Conservation (phyloP, 441 rosid genomes). For the Codiaeum variegatum region DNA sequence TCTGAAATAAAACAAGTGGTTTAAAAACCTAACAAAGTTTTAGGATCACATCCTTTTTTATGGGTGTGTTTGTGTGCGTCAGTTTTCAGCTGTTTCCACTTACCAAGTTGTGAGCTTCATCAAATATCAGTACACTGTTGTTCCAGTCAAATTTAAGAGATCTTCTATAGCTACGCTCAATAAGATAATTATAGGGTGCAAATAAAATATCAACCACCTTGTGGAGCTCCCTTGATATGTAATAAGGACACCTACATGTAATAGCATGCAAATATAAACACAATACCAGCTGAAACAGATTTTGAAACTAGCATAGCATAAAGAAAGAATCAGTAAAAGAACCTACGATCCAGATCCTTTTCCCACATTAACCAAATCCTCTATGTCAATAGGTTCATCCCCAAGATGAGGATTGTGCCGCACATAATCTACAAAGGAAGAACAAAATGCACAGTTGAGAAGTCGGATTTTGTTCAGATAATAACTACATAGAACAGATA, state of each 20-base stretch:
- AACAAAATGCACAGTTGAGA: slow-evolving; percentile 7
- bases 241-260: slow-evolving; percentile 82
- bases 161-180: slow-evolving; percentile 64
- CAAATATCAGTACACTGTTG: slow-evolving; percentile 73
- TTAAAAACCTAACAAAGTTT: slow-evolving; percentile 7
- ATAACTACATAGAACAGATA: background rate
- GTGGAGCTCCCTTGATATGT: slow-evolving; percentile 79
- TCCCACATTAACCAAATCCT: slow-evolving; percentile 87
- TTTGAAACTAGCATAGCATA: slow-evolving; percentile 9
- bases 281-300: slow-evolving; percentile 12
- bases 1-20: slow-evolving; percentile 7
- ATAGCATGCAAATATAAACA: slow-evolving; percentile 23
- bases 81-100: slow-evolving; percentile 31
- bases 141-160: slow-evolving; percentile 63
- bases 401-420: slow-evolving; percentile 71
- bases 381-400: slow-evolving; percentile 89
- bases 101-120: slow-evolving; percentile 98
- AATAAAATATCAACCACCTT: slow-evolving; percentile 83
- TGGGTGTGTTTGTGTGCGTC: background rate
- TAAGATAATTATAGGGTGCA: slow-evolving; percentile 89
- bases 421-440: slow-evolving; percentile 55
- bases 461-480: slow-evolving; percentile 7
- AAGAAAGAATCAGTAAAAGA: slow-evolving; percentile 22
- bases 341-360: slow-evolving; percentile 75
- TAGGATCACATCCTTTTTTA: slow-evolving; percentile 1